Evolutionary conservation across 2,329 filamentous ascomycete species (phyloP).

Genomic region (Penicillium olsonii): DNA sequence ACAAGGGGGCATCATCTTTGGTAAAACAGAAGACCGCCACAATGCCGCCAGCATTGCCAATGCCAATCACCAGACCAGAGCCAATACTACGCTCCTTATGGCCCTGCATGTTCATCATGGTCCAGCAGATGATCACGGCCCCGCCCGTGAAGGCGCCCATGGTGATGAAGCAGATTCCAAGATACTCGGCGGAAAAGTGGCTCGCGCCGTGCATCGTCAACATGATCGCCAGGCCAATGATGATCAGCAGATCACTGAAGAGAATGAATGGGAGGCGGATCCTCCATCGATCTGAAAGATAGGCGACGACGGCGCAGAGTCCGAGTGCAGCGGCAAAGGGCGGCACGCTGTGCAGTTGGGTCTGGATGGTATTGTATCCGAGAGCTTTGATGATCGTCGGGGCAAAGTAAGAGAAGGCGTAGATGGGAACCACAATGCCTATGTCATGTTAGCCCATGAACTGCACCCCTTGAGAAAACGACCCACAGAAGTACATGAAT

Average conservation of each 20-base stretch:
- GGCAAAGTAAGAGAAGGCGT: constrained; percentile 27
- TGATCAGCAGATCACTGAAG: constrained; percentile 19
- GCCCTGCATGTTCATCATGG: constrained; percentile 44
- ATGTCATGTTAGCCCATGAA: constrained; percentile 11
- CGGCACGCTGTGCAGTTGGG: constrained; percentile 30
- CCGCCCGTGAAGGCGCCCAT: constrained; percentile 38
- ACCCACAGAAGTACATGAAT: neutral
- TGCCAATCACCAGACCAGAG: constrained; percentile 32
- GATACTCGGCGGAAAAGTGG: constrained; percentile 40
- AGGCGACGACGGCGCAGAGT: constrained; percentile 21
- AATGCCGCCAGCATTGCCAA: constrained; percentile 36
- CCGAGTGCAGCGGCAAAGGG: constrained; percentile 25
- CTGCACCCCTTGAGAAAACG: neutral
- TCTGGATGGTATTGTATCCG: constrained; percentile 23
- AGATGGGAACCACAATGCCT: constrained; percentile 26
- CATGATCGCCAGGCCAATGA: constrained; percentile 30
- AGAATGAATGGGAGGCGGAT: constrained; percentile 29
- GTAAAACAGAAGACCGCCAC: constrained; percentile 33
- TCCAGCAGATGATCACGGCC: constrained; percentile 38
- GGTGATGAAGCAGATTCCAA: constrained; percentile 41
- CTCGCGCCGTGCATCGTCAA: constrained; percentile 19
- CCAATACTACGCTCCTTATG: constrained; percentile 34
- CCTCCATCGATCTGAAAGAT: constrained; percentile 18
- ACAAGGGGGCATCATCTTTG: constrained; percentile 27
- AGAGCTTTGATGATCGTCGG: constrained; percentile 28